These are phyloP conservation scores for Hanseniaspora guilliermondii DNA, from an alignment of 805 yeast species.

Conservation along the genomic window DNA sequence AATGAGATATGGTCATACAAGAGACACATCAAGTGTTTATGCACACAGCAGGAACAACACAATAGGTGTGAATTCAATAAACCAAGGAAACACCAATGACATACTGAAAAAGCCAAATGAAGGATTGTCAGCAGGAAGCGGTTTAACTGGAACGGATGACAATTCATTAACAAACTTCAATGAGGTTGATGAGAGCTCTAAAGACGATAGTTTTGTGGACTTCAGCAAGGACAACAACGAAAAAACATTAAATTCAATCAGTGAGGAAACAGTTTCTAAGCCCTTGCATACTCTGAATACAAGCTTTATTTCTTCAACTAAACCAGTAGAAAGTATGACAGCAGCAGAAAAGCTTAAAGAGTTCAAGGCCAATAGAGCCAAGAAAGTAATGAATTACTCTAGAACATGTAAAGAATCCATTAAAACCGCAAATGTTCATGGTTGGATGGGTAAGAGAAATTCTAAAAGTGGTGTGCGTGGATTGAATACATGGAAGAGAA, in stretches of 20 bases:
- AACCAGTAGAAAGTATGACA: not conserved
- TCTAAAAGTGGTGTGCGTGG: slow-evolving; percentile 48
- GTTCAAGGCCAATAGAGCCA: not conserved
- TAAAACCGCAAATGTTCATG: slow-evolving; percentile 61
- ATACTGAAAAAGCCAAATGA: not conserved
- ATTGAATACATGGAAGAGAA: slow-evolving; percentile 81
- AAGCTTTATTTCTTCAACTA: too few species aligned
- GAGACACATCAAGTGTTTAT: slow-evolving; percentile 44
- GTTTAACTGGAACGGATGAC: not conserved
- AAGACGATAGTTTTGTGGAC: not conserved
- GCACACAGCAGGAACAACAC: slow-evolving; percentile 30
- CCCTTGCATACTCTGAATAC: not conserved
- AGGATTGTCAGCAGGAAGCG: not conserved
- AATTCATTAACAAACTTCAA: not conserved
- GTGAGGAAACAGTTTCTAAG: not conserved
- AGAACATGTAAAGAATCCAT: slow-evolving; percentile 63
- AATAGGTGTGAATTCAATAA: slow-evolving; percentile 16
- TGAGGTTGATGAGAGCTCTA: not conserved
- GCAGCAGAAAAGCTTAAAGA: not conserved
- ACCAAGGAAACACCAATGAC: not conserved
- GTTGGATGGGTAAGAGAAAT: slow-evolving; percentile 85
- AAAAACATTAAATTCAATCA: not conserved
- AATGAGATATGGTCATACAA: slow-evolving; percentile 16
- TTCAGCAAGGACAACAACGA: not conserved
- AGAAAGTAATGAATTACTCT: not conserved